phyloP scores from a whole-genome alignment of 768 basidiomycete species.

The Xerocomus spinulosus region DNA sequence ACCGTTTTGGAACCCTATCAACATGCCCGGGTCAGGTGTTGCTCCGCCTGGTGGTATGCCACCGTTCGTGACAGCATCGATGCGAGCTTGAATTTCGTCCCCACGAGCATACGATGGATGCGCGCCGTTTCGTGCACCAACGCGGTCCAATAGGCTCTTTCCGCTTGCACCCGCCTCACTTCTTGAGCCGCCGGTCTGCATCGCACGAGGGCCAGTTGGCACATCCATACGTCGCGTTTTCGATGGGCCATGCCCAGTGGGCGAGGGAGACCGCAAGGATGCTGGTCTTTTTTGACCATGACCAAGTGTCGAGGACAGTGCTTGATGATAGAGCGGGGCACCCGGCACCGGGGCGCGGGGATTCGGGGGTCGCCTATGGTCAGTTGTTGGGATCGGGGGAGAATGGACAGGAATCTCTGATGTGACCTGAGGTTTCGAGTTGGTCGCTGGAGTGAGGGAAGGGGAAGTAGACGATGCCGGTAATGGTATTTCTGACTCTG shows the following conservation, averaged over 20 bases:
- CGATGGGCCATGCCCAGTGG: slow-evolving; percentile 59
- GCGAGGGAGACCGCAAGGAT: slow-evolving; percentile 60
- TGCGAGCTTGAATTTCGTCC: slow-evolving; percentile 75
- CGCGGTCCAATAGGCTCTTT: slow-evolving; percentile 75
- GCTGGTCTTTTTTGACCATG: slow-evolving; percentile 59
- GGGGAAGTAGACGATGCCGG: slow-evolving; percentile 28
- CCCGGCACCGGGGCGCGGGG: slow-evolving; percentile 41
- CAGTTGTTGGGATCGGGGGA: slow-evolving; percentile 11
- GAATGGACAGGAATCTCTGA: slow-evolving; percentile 25
- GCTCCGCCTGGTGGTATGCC: slow-evolving; percentile 36
- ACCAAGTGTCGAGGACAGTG: slow-evolving; percentile 55
- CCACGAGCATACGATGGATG: slow-evolving; percentile 34
- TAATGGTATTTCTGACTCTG: slow-evolving; percentile 44
- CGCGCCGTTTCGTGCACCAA: slow-evolving; percentile 53
- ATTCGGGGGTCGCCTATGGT: slow-evolving; percentile 36
- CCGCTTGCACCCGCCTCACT: slow-evolving; percentile 28
- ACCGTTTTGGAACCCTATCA: slow-evolving; percentile 45
- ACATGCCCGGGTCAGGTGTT: slow-evolving; percentile 34
- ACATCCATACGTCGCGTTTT: slow-evolving; percentile 72
- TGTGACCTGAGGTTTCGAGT: slow-evolving; percentile 27
- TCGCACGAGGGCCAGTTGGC: slow-evolving; percentile 83
- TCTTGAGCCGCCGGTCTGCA: slow-evolving; percentile 39
- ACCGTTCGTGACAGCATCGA: slow-evolving; percentile 68
- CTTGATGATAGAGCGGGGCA: slow-evolving; percentile 63
- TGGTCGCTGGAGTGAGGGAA: slow-evolving; percentile 19